Evolutionary conservation across 2,329 filamentous ascomycete genomes (phyloP).

Genomic region (Gaeumannomyces tritici): DNA sequence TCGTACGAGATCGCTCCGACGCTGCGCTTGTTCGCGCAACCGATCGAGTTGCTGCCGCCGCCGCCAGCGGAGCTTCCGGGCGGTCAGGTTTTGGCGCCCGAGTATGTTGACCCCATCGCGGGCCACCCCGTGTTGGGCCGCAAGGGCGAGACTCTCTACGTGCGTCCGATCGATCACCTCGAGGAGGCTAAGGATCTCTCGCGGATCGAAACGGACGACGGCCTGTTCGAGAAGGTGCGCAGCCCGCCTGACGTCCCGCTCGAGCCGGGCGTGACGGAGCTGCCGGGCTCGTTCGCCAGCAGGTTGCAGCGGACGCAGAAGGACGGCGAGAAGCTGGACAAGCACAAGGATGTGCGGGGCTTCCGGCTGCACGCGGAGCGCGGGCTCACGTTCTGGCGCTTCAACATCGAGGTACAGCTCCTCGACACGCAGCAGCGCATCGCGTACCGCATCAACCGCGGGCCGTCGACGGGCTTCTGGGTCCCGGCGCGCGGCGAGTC

Average conservation of each 20-base stretch:
- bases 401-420: conserved; percentile 89
- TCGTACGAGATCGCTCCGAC: conserved; percentile 72
- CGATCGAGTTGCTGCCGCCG: conserved; percentile 70
- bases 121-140: conserved; percentile 80
- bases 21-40: conserved; percentile 77
- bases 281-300: conserved; percentile 42
- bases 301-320: conserved; percentile 41
- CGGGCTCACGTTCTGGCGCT: conserved; percentile 93
- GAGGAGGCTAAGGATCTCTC: conserved; percentile 73
- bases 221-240: conserved; percentile 65
- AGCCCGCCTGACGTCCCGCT: conserved; percentile 38
- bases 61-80: conserved; percentile 61
- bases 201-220: conserved; percentile 66
- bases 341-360: conserved; percentile 75
- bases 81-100: conserved; percentile 49
- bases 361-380: conserved; percentile 75
- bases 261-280: conserved; percentile 34
- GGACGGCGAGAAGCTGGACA: conserved; percentile 74
- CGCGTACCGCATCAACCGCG: conserved; percentile 90
- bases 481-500: conserved; percentile 73
- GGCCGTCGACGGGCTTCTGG: conserved; percentile 87
- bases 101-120: conserved; percentile 83
- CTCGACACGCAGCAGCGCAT: conserved; percentile 69
- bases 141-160: conserved; percentile 77
- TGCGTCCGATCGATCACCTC: conserved; percentile 80